Evolutionary conservation across 805 yeast genomes (phyloP), one percentile per base, ranked within the genome.

Genomic region (Kodamaea hsintzibuensis): DNA sequence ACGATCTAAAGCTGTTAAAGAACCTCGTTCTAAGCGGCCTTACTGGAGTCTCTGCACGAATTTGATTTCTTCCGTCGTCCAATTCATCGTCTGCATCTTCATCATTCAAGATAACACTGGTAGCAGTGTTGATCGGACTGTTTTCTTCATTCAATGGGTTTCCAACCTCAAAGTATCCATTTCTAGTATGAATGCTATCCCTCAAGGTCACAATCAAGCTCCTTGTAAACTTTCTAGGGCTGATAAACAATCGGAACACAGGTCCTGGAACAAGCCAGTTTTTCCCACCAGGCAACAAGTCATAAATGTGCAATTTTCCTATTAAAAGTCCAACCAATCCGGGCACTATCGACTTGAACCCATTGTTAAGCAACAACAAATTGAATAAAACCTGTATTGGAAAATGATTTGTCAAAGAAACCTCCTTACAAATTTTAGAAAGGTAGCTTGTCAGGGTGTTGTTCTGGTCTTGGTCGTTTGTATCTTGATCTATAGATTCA

Each of bases 11-110:
- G 0, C 86, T 81, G 64, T 84, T 86, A 19, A 85, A 66, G 52
- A 85, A 76, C 60, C 84, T 89, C 18, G 81, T 74, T 1, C 87
- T 84, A 37, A 85, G 67, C 0, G 89, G 82, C 50, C 89, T 68
- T 10, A 78, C 82, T 0, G 89, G 89, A 14, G 84, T 84, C 54
- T 82, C 88, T 7, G 81, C 80, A 47, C 81, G 63, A 16, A 75
- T 75, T 52, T 64, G 68, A 13, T 50, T 42, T 2, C 27, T 53
- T 19, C 60, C 62, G 6, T 59, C 61, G 18, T 63, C 65, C 19
- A 54, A 51, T 27, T 67, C 75, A 9, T 63, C 66, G 7, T 64
- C 71, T 47, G 57, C 60, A 54, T 67, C 54, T 51, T 49, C 57
- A 51, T 62, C 43, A 61, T 64, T 40, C 44, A 40, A 40, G 18